Evolutionary conservation across 2,329 filamentous ascomycete genomes (phyloP), one percentile per base, ranked within the genome.

Genomic region (Juglanconis oblonga): DNA sequence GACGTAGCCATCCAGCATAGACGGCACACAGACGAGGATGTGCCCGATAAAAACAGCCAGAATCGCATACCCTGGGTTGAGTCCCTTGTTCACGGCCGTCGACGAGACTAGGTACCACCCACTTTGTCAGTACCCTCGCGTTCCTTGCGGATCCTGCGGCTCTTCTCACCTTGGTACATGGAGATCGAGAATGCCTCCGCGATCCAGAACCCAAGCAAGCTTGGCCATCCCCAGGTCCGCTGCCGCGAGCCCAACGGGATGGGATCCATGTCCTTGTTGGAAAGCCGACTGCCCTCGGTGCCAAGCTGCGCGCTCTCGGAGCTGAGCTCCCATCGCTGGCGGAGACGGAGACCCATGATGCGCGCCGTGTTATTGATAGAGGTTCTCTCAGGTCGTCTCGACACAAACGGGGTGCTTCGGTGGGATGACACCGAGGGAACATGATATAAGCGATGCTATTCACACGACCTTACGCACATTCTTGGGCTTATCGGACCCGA

Each of bases 141-240:
- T 47, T 47, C 10, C 5, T 5, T 31, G 33, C n/a, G 35, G 49
- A 17, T 5, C 11, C 14, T 4, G 11, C 9, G 33, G 38, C 32
- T 4, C 5, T 13, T 32, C 49, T 52, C 13, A 52, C 55, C 55
- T 13, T 58, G 55, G 17, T 58, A 58, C 55, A 58, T 58, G 36
- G 55, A 58, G 24, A 58, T 52, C 13, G 55, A 58, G 48, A 58
- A 58, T 2, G 55, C 55, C 35, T 58, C 55, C n/a, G 55, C 55
- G 31, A 58, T 52, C 55, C 55, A 58, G 13, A 58, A 58, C 2
- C 55, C 55, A 10, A 58, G 40, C 32, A 58, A 33, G 17, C 55
- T 58, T 8, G 55, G 55, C 55, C 55, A 58, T 11, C 55, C 55
- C 55, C 55, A 58, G 3, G 55, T 58, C 40, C 55, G 7, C 40